Conservation (phyloP, 1,139 yeast species). For the Tardiomyces depauwii region DNA sequence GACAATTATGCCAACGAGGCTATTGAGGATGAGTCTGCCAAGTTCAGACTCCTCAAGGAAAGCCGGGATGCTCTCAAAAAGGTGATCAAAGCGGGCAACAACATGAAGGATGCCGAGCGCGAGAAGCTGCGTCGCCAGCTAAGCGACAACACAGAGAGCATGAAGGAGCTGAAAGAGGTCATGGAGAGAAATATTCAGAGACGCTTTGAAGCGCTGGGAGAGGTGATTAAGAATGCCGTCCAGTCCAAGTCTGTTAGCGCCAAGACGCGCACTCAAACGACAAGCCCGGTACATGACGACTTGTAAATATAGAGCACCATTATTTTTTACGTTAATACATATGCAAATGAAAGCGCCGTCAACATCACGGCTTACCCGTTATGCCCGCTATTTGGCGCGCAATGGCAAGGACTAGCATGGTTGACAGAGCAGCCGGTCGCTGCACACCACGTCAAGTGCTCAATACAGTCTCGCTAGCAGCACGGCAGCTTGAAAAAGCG, state of each 20-base stretch:
- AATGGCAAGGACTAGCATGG: too few species aligned
- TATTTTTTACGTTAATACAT: too few species aligned
- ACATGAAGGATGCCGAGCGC: slow-evolving; percentile 1
- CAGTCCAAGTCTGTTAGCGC: slow-evolving; percentile 14
- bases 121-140: slow-evolving; percentile 1
- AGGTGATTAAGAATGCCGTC: slow-evolving; percentile 13
- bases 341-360: too few species aligned
- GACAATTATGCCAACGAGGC: slow-evolving; percentile 3
- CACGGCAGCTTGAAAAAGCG: too few species aligned
- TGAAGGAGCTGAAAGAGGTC: slow-evolving; percentile 2
- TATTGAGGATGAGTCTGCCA: slow-evolving; percentile 1
- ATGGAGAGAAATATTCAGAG: slow-evolving; percentile 21
- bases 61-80: too few species aligned
- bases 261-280: background rate
- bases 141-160: background rate
- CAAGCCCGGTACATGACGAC: slow-evolving; percentile 7
- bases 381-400: too few species aligned
- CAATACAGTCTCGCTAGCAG: too few species aligned
- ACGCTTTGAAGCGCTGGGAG: slow-evolving; percentile 12
- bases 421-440: too few species aligned
- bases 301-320: slow-evolving; percentile 4
- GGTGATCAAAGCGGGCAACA: background rate
- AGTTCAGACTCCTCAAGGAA: slow-evolving; percentile 1
- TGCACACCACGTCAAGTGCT: too few species aligned
- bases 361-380: too few species aligned